Conservation (phyloP, 805 yeast species). For the Torulaspora gathmanii region DNA sequence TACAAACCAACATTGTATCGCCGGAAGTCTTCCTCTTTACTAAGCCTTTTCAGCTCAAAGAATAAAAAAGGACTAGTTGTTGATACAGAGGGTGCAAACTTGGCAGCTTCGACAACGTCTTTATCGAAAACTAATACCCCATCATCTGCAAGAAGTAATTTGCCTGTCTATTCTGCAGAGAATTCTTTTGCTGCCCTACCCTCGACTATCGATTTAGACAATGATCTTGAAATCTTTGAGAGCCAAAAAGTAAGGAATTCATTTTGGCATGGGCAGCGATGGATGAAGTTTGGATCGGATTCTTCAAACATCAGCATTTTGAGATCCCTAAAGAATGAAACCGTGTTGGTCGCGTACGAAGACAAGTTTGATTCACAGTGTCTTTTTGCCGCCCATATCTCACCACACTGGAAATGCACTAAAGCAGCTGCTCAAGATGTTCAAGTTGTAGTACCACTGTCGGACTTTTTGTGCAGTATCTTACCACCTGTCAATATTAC, state of each 20-base stretch:
- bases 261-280: constrained; percentile 24
- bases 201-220: constrained; percentile 9
- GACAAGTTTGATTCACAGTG: constrained; percentile 9
- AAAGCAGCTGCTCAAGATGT: constrained; percentile 34
- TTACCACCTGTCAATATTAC: constrained; percentile 13
- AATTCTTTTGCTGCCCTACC: constrained; percentile 11
- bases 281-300: constrained; percentile 20
- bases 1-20: constrained; percentile 21
- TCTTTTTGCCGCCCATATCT: constrained; percentile 18
- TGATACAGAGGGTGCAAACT: constrained; percentile 10
- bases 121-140: constrained; percentile 1
- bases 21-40: constrained; percentile 28
- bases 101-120: background rate
- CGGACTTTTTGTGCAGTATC: constrained; percentile 12
- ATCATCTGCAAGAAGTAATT: constrained; percentile 1
- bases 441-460: constrained; percentile 23
- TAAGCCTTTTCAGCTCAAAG: constrained; percentile 26
- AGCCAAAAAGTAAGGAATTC: constrained; percentile 19
- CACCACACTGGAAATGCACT: constrained; percentile 21
- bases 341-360: constrained; percentile 13
- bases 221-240: constrained; percentile 15
- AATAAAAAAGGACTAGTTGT: constrained; percentile 17
- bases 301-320: constrained; percentile 11
- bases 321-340: constrained; percentile 6
- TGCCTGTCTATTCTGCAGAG: background rate